Percentiles rank a stretch among this genome's conserved stretches.
Conservation (phyloP, 257 asterid species). For the Solanum etuberosum region DNA sequence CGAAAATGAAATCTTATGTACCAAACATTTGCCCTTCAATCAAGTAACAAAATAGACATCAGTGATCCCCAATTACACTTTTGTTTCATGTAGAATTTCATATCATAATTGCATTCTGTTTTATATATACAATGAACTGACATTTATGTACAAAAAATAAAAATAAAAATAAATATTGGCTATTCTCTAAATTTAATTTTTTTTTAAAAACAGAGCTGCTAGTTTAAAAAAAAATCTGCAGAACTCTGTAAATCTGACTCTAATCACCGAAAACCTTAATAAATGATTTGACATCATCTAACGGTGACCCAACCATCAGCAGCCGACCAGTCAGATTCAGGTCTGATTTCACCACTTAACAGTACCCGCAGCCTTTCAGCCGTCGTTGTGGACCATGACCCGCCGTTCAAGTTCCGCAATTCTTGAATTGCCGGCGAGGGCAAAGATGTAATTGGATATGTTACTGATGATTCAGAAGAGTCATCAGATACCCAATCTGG, state of each 20-base stretch:
- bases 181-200: background rate
- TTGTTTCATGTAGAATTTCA: background rate
- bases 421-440: constrained; percentile 22
- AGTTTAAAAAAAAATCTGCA: constrained; percentile 1
- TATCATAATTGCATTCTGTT: background rate
- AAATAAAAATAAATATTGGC: background rate
- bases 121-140: background rate
- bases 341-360: constrained; percentile 8
- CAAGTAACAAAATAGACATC: background rate
- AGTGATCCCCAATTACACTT: background rate
- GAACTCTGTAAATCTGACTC: constrained; percentile 4
- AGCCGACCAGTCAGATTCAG: constrained; percentile 35
- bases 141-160: background rate
- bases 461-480: constrained; percentile 3
- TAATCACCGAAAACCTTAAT: background rate
- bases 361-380: constrained; percentile 34
- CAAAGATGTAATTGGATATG: constrained; percentile 29
- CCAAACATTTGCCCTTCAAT: background rate
- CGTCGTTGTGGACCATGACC: constrained; percentile 14
- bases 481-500: constrained; percentile 44
- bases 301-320: constrained; percentile 58
- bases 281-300: constrained; percentile 30
- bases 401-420: constrained; percentile 3
- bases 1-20: background rate
- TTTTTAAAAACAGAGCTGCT: background rate